Conservation (phyloP, 176 grass and related monocot genomes). For the Urochloa ruziziensis region DNA sequence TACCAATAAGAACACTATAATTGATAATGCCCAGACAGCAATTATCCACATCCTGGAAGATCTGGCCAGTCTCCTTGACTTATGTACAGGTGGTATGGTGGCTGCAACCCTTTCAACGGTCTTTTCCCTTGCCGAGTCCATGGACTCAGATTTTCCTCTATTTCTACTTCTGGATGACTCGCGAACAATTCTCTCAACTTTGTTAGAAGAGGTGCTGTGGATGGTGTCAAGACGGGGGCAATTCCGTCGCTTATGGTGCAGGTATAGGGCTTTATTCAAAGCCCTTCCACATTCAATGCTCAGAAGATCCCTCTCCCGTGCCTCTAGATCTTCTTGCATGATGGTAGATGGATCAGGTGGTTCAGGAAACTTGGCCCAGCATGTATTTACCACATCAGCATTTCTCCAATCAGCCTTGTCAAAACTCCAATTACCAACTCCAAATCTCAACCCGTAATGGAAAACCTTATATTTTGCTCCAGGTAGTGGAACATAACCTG, state of each 20-base stretch:
- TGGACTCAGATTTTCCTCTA: conserved; percentile 25
- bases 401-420: conserved; percentile 96
- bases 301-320: conserved; percentile 75
- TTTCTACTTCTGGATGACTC: not conserved
- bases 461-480: conserved; percentile 76
- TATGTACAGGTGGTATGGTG: conserved; percentile 22
- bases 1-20: conserved; percentile 62
- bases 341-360: conserved; percentile 77
- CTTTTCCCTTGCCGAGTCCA: conserved; percentile 10
- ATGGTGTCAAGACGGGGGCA: conserved; percentile 43
- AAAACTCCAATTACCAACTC: conserved; percentile 91
- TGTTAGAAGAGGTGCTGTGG: conserved; percentile 7
- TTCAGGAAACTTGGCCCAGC: conserved; percentile 88
- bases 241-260: conserved; percentile 68
- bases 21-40: conserved; percentile 63
- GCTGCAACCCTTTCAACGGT: conserved; percentile 13
- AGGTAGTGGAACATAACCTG: conserved; percentile 78
- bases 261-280: conserved; percentile 81
- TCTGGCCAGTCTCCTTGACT: conserved; percentile 35
- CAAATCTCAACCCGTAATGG: conserved; percentile 93
- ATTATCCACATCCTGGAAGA: conserved; percentile 62
- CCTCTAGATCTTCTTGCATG: conserved; percentile 36
- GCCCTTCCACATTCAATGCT: conserved; percentile 86
- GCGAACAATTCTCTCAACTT: not conserved
- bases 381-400: conserved; percentile 74